phyloP scores from a whole-genome alignment of 208 protist genomes.

The Zelonia costaricensis region DNA sequence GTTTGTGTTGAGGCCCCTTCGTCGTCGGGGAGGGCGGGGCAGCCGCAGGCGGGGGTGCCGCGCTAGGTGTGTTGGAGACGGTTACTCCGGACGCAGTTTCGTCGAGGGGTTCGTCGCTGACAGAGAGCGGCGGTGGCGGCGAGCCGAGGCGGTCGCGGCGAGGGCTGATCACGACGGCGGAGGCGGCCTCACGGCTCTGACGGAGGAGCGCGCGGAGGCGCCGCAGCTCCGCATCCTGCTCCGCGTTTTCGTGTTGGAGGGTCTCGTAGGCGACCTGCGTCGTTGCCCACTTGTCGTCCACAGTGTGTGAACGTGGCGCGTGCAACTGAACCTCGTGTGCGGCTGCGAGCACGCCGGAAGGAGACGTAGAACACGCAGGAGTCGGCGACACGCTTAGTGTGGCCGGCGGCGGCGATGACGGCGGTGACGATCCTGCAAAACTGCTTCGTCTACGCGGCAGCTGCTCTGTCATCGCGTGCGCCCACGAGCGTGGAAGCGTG shows the following conservation, averaged over 20 bases:
- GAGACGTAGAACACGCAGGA: too few species aligned
- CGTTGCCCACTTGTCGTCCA: conserved; percentile 1
- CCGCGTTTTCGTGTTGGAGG: neutral
- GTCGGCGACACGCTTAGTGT: too few species aligned
- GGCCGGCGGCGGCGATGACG: neutral
- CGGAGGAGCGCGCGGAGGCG: neutral
- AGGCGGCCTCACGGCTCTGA: neutral
- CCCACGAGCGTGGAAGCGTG: neutral
- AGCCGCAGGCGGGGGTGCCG: too few species aligned
- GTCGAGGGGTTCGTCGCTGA: neutral
- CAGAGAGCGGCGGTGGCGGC: neutral
- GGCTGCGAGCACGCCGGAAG: too few species aligned
- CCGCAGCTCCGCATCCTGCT: neutral
- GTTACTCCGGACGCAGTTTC: neutral
- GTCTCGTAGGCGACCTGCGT: neutral
- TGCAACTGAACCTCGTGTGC: conserved; percentile 26
- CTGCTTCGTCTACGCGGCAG: neutral
- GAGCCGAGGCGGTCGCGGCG: neutral
- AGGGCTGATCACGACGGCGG: too few species aligned
- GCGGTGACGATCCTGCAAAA: conserved; percentile 7
- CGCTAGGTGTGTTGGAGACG: neutral
- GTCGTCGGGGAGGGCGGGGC: too few species aligned
- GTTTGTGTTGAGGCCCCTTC: too few species aligned
- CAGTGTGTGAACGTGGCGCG: neutral
- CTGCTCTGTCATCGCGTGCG: neutral